Percentiles rank a stretch among this genome's conserved stretches.
Evolutionary conservation across 2,329 filamentous ascomycete genomes (phyloP).

Genomic region (Falciphora oryzae): DNA sequence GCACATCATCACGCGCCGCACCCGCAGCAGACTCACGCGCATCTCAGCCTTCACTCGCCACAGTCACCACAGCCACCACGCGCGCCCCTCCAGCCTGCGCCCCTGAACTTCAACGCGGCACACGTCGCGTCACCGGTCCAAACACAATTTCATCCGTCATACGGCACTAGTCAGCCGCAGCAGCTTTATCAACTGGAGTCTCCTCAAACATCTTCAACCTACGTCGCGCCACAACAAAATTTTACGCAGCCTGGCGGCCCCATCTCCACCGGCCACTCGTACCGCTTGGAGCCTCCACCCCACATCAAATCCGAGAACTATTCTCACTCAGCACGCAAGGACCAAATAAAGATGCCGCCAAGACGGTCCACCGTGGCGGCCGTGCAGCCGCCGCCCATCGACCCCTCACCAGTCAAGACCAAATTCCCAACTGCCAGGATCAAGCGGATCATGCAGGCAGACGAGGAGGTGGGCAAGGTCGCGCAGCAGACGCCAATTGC

Average conservation of each 20-base stretch:
- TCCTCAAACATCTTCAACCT: constrained; percentile 2
- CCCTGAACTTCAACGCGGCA: too few relatives aligned
- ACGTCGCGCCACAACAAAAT: background rate
- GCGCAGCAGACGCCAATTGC: constrained; percentile 96
- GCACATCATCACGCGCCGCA: background rate
- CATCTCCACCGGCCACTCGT: background rate
- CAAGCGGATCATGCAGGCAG: constrained; percentile 98
- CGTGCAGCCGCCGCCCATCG: constrained; percentile 37
- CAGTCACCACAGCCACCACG: too few relatives aligned
- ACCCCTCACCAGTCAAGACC: constrained; percentile 73
- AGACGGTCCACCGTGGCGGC: constrained; percentile 28
- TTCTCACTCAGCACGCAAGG: constrained; percentile 11
- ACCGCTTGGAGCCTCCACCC: background rate
- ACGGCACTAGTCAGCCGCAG: background rate
- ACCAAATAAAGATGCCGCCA: constrained; percentile 26
- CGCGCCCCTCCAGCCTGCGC: too few relatives aligned
- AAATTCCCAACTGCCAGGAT: constrained; percentile 97
- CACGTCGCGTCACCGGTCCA: too few relatives aligned
- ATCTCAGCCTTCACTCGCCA: background rate
- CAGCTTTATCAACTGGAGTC: constrained; percentile 10
- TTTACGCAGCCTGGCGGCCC: background rate
- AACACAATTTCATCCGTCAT: too few relatives aligned
- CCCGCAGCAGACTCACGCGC: background rate
- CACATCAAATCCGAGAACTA: constrained; percentile 9
- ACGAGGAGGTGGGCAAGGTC: constrained; percentile 97